Conservation (phyloP, 2,329 filamentous ascomycete species). For the Onygenales sp. region DNA sequence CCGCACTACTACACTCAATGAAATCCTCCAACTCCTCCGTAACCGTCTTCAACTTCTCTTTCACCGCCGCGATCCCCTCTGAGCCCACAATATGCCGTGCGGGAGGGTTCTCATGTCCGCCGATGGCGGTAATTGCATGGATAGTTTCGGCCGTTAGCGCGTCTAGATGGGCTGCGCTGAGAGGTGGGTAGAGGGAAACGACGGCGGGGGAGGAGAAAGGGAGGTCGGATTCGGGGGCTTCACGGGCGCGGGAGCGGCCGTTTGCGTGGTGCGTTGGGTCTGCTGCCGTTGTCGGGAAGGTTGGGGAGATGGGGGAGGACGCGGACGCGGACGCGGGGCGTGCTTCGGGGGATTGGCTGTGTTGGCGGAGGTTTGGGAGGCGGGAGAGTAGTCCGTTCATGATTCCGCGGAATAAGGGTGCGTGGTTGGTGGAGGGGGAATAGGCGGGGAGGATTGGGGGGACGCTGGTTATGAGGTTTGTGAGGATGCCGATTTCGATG, state of each 20-base stretch:
- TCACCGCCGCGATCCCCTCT: conserved; percentile 78
- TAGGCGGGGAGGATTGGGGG: conserved; percentile 63
- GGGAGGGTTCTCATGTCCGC: conserved; percentile 90
- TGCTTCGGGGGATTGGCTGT: conserved; percentile 17
- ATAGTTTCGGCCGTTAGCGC: conserved; percentile 79
- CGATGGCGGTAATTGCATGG: conserved; percentile 81
- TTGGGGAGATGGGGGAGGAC: conserved; percentile 4
- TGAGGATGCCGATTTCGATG: conserved; percentile 81
- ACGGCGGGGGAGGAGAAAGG: conserved; percentile 36
- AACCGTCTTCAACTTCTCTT: conserved; percentile 92
- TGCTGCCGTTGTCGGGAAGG: neutral
- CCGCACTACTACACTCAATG: conserved; percentile 76
- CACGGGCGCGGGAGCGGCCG: neutral
- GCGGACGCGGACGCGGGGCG: neutral
- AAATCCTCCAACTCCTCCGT: conserved; percentile 96
- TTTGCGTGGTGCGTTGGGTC: conserved; percentile 1
- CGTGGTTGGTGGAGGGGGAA: conserved; percentile 59
- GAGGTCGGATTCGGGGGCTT: neutral
- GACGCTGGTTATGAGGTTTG: conserved; percentile 76
- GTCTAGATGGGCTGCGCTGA: conserved; percentile 60
- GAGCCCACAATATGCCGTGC: conserved; percentile 87
- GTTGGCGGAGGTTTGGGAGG: conserved; percentile 53
- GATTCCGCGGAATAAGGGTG: conserved; percentile 75
- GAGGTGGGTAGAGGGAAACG: conserved; percentile 62
- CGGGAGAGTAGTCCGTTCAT: conserved; percentile 69